Percentiles rank a stretch among this genome's conserved stretches.
phyloP scores from a whole-genome alignment of 2,329 filamentous ascomycete species.

The Xylaria hypoxylon region DNA sequence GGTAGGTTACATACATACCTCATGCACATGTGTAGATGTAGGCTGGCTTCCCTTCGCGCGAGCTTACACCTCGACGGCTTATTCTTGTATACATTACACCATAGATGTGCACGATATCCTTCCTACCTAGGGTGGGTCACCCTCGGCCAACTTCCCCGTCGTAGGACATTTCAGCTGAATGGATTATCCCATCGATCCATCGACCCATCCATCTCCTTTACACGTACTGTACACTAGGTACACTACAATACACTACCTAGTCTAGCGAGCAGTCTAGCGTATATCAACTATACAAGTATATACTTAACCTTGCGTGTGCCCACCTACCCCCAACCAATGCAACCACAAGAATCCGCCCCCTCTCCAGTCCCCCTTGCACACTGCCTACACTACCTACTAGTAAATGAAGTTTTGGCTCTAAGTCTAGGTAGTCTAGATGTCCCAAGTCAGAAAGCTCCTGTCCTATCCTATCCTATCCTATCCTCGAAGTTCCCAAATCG shows the following conservation, averaged over 20 bases:
- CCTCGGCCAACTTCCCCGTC: not conserved
- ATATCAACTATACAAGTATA: not conserved
- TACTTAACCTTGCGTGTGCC: constrained; percentile 30
- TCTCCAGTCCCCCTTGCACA: no score
- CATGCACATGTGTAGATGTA: no score
- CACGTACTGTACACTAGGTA: no score
- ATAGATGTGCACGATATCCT: not conserved
- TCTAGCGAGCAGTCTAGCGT: no score
- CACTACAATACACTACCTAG: no score
- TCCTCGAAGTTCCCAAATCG: no score
- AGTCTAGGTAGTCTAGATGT: no score
- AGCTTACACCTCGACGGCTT: not conserved
- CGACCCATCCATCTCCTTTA: constrained; percentile 1
- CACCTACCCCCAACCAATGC: constrained; percentile 9
- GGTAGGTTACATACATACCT: no score
- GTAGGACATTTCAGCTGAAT: not conserved
- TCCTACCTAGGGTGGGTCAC: not conserved
- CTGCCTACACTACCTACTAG: no score
- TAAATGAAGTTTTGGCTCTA: not conserved
- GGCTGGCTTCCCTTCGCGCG: constrained; percentile 5
- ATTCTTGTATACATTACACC: not conserved
- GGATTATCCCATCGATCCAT: not conserved
- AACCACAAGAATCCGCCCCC: no score
- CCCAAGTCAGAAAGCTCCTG: no score
- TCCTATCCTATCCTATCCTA: no score